These are phyloP conservation scores for Penicillium sp. DNA, from an alignment of 2,329 filamentous ascomycete species.

Conservation along the genomic window DNA sequence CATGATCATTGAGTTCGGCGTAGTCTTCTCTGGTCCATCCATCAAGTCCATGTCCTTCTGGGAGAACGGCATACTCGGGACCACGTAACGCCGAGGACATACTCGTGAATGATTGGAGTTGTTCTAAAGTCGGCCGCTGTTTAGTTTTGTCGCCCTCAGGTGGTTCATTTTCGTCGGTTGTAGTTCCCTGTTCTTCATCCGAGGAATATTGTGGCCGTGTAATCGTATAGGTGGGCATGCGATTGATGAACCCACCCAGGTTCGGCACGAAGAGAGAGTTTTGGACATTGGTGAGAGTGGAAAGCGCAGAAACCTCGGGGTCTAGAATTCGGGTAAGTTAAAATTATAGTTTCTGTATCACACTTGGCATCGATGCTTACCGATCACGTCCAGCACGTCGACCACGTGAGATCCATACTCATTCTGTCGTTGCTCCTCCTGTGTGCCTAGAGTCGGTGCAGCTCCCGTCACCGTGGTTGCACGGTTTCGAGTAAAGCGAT, in stretches of 20 bases:
- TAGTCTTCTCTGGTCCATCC: slow-evolving; percentile 76
- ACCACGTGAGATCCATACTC: slow-evolving; percentile 65
- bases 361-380: slow-evolving; percentile 46
- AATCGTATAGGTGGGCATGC: slow-evolving; percentile 74
- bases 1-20: slow-evolving; percentile 76
- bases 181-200: slow-evolving; percentile 28
- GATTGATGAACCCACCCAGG: slow-evolving; percentile 72
- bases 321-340: slow-evolving; percentile 53
- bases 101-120: slow-evolving; percentile 50
- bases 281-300: slow-evolving; percentile 83
- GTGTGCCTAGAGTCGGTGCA: slow-evolving; percentile 14
- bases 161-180: slow-evolving; percentile 29
- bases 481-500: slow-evolving; percentile 35
- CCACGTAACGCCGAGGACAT: slow-evolving; percentile 69
- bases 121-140: slow-evolving; percentile 28
- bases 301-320: slow-evolving; percentile 78
- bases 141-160: slow-evolving; percentile 27
- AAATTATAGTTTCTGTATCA: slow-evolving; percentile 4
- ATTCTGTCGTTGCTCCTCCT: slow-evolving; percentile 14
- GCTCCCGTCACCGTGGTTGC: slow-evolving; percentile 32
- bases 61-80: slow-evolving; percentile 74
- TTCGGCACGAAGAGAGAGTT: slow-evolving; percentile 86
- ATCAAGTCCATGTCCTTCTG: slow-evolving; percentile 68
- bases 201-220: slow-evolving; percentile 52
- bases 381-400: slow-evolving; percentile 67